A percentile compares a stretch with the other conserved stretches of the same genome.
phyloP scores from a whole-genome alignment of 805 yeast species.

The Barnettozyma siamensis region DNA sequence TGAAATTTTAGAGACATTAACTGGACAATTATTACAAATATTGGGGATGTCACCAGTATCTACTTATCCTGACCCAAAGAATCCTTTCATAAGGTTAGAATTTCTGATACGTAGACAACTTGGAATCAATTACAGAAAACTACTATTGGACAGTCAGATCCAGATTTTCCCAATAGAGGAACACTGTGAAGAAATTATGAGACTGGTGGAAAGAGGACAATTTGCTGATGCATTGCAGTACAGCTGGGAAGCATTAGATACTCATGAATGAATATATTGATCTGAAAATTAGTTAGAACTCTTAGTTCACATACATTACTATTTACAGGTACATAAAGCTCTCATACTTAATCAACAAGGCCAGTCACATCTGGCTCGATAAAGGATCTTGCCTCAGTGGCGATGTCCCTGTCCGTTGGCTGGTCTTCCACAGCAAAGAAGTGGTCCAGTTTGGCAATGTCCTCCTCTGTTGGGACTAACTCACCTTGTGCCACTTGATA shows the following conservation, averaged over 20 bases:
- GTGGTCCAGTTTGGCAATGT: neutral
- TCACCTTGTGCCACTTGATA: neutral
- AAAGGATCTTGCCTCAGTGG: neutral
- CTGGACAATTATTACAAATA: slow-evolving; percentile 5
- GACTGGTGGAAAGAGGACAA: neutral
- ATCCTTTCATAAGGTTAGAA: slow-evolving; percentile 11
- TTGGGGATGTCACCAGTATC: slow-evolving; percentile 4
- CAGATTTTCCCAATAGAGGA: neutral
- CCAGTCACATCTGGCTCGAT: too few relatives aligned
- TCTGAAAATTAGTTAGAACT: too few relatives aligned
- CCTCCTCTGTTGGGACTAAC: neutral
- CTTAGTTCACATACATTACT: too few relatives aligned
- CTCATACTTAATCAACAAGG: too few relatives aligned
- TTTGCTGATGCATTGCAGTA: neutral
- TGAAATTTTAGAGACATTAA: slow-evolving; percentile 3
- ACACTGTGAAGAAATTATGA: neutral
- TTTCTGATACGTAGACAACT: slow-evolving; percentile 10
- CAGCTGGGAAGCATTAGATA: neutral
- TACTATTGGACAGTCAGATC: neutral
- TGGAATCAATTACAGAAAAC: neutral
- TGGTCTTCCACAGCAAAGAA: neutral
- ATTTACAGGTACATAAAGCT: too few relatives aligned
- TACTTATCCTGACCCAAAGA: slow-evolving; percentile 4
- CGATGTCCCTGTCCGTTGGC: neutral
- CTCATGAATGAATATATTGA: neutral